phyloP scores from a whole-genome alignment of 2,329 filamentous ascomycete species.

The Aspergillus fructus region DNA sequence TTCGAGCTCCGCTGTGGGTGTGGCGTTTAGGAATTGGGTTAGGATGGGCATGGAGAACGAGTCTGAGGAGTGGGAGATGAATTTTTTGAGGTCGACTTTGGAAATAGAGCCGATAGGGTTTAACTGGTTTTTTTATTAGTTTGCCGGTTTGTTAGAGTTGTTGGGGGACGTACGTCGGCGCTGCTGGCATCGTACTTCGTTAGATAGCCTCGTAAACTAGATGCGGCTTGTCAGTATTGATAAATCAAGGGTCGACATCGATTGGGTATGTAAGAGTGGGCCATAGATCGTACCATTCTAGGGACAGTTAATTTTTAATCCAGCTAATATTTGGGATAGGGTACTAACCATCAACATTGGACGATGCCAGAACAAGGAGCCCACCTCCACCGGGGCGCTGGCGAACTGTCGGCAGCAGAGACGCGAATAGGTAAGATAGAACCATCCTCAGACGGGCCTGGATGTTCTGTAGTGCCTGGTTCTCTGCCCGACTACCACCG shows the following conservation, averaged over 20 bases:
- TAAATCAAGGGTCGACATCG: neutral
- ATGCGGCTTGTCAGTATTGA: conserved; percentile 34
- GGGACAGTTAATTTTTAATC: conserved; percentile 6
- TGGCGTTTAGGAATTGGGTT: conserved; percentile 63
- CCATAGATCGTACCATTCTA: conserved; percentile 28
- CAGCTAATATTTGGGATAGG: neutral
- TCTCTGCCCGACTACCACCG: conserved; percentile 62
- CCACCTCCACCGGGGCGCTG: conserved; percentile 56
- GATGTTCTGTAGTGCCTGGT: conserved; percentile 66
- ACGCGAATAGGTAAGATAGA: conserved; percentile 62
- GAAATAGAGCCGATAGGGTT: conserved; percentile 50
- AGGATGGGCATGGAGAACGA: conserved; percentile 65
- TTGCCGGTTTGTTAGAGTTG: neutral
- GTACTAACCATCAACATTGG: conserved; percentile 58
- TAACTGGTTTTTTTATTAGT: conserved; percentile 23
- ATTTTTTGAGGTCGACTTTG: conserved; percentile 69
- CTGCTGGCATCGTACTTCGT: conserved; percentile 68
- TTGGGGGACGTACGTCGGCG: conserved; percentile 50
- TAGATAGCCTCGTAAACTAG: conserved; percentile 52
- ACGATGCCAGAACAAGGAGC: conserved; percentile 65
- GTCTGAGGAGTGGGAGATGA: conserved; percentile 64
- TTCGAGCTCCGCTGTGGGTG: conserved; percentile 63
- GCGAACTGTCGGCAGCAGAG: conserved; percentile 61
- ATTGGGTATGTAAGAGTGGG: neutral
- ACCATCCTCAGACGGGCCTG: conserved; percentile 68